Evolutionary conservation across 768 basidiomycete genomes (phyloP), one percentile per base, ranked within the genome.

Genomic region (Udeniomyces megalosporus): DNA sequence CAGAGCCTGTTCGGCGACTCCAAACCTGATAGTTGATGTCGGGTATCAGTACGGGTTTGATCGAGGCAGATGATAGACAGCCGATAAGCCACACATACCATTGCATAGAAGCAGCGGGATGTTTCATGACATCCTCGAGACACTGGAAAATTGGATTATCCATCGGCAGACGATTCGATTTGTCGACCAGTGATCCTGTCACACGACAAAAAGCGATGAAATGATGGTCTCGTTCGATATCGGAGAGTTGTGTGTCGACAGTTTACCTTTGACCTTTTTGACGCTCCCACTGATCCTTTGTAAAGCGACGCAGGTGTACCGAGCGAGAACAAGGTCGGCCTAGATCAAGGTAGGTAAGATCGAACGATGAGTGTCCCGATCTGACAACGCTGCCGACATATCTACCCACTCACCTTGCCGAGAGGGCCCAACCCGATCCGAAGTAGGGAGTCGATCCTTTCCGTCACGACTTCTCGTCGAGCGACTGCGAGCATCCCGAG

Each of bases 401-500:
- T n/a, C n/a, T n/a, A n/a, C n/a, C 3, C 58, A 53, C 74, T 49
- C 63, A 89, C 92, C 79, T 85, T 86, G 35, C 92, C 93, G 3
- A 83, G 75, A 14, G 80, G 78, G 1, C 91, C 93, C 2, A 99
- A 74, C 12, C 95, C 93, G 38, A 93, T 81, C 73, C 81, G 86
- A 42, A 97, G 78, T 70, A 99, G 79, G 8, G 80, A 76, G 34
- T 96, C 93, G 1, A 92, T 82, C 51, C 82, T 81, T 67, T 96
- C 89, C 0, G 79, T 79, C 7, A 96, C 84, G 44, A 87, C 80
- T 61, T 82, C 82, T 17, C 80, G 76, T 69, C 81, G 85, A 0
- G 93, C 88, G 6, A 92, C 73, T 2, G 91, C 93, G 28, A 97
- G 77, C 93, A 99, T 97, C 45, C 93, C 88, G n/a, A 99, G 78